Evolutionary conservation across 75 land plant genomes (phyloP).

Genomic region (Chamaecyparis obtusa): DNA sequence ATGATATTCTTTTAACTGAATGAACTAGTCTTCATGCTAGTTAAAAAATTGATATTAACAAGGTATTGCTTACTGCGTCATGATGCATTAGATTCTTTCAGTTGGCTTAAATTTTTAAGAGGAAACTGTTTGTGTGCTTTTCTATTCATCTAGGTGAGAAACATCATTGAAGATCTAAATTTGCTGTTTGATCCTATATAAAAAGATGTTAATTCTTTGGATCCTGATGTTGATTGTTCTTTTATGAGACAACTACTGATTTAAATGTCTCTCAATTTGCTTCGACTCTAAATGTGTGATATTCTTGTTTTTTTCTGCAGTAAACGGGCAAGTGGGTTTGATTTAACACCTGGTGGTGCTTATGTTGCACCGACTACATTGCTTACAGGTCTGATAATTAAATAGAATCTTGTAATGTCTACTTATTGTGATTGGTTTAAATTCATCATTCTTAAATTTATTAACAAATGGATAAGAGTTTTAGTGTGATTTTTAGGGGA

Average conservation of each 20-base stretch:
- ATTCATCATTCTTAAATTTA: background rate
- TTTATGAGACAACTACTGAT: background rate
- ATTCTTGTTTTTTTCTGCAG: constrained; percentile 12
- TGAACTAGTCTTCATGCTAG: background rate
- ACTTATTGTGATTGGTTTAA: background rate
- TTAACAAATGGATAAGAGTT: background rate
- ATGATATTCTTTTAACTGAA: background rate
- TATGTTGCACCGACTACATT: constrained; percentile 21
- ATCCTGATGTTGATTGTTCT: background rate
- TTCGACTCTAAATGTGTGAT: background rate
- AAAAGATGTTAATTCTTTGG: background rate
- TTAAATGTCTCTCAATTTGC: background rate
- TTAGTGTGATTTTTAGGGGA: background rate
- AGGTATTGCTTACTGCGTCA: background rate
- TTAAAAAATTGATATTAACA: background rate
- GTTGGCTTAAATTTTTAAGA: background rate
- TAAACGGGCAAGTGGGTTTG: constrained; percentile 41
- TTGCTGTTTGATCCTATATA: background rate
- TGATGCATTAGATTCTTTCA: background rate
- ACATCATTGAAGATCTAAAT: background rate
- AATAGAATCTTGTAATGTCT: background rate
- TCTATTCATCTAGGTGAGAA: background rate
- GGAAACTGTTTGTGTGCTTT: background rate
- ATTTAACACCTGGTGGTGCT: constrained; percentile 39
- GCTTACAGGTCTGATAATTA: constrained; percentile 27